These are phyloP conservation scores for Neofusicoccum umdonicola DNA, from an alignment of 2,329 filamentous ascomycete genomes.

Conservation along the genomic window DNA sequence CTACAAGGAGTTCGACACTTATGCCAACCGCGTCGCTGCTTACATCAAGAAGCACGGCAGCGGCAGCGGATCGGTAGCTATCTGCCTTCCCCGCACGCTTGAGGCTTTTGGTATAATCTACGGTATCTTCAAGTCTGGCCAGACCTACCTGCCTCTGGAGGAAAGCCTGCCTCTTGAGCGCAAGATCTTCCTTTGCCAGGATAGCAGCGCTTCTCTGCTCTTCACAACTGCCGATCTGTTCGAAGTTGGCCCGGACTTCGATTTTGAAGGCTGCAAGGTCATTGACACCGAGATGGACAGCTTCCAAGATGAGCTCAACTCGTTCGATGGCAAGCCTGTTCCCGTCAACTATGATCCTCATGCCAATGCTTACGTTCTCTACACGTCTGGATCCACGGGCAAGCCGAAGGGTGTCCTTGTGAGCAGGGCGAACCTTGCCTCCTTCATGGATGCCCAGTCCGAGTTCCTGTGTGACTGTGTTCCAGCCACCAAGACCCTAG, in stretches of 20 bases:
- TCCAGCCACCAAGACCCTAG: slow-evolving; percentile 18
- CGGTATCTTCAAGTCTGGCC: slow-evolving; percentile 37
- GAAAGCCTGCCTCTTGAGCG: slow-evolving; percentile 36
- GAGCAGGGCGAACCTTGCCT: slow-evolving; percentile 13
- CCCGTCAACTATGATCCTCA: slow-evolving; percentile 1
- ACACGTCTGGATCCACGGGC: slow-evolving; percentile 95
- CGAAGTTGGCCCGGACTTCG: slow-evolving; percentile 22
- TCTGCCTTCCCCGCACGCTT: slow-evolving; percentile 75
- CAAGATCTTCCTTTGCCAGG: slow-evolving; percentile 31
- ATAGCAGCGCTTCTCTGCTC: slow-evolving; percentile 21
- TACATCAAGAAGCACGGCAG: slow-evolving; percentile 43
- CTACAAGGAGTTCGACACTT: slow-evolving; percentile 16
- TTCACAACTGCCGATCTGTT: slow-evolving; percentile 19
- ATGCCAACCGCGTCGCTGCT: slow-evolving; percentile 25
- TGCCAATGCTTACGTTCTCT: slow-evolving; percentile 58
- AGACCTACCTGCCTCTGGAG: slow-evolving; percentile 38
- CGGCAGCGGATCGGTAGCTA: slow-evolving; percentile 55
- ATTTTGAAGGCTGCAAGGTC: slow-evolving; percentile 22
- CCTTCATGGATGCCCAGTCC: slow-evolving; percentile 30
- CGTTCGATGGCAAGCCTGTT: neutral
- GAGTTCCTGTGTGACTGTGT: slow-evolving; percentile 28
- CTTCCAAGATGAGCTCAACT: slow-evolving; percentile 10
- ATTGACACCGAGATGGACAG: neutral
- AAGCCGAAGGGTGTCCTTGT: slow-evolving; percentile 87
- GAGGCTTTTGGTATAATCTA: slow-evolving; percentile 68